Base-by-base conservation (phyloP, 2,329 filamentous ascomycete genomes). In the Celoporthe dispersa region DNA sequence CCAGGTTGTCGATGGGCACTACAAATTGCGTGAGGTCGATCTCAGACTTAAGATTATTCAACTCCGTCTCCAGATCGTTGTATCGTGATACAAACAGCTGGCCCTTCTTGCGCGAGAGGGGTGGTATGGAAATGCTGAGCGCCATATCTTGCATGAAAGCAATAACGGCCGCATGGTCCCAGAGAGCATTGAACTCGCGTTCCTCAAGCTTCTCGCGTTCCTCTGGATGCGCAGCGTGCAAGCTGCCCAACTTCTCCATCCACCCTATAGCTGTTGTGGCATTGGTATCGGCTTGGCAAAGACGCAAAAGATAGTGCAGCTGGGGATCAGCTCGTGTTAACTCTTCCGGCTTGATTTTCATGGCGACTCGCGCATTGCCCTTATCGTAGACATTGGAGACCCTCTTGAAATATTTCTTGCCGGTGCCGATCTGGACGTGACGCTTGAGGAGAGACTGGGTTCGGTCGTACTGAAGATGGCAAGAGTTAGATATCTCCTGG, bases 401-500 rank as follows among this genome's bases (percentile, higher is more conserved):
- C 1, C 83, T 78, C 73, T 80, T 82, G 75, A 86, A 86, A 74
- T 78, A 81, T 62, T 82, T 82, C 0, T 62, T 60, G 5, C 81
- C 83, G 0, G 73, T 76, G 0, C 69, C 70, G 0, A 76, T 78
- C 53, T 83, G 78, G 0, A 85, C 73, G 1, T 80, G 74, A 8
- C 83, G 83, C 70, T 80, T 84, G 62, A 86, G 79, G 0, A 78
- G 33, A 16, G 74, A 72, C 53, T 84, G 82, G 0, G 77, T 74
- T 1, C 81, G 80, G 1, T 57, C 65, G 62, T 81, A 86, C 64
- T 85, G 84, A 0, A 84, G 69, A n/a, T 84, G 76, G 31, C 80
- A 83, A 4, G 83, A 67, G 62, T 85, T 85, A 35, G 80, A 78
- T 0, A 86, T 70, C 64, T 87, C 84, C 70, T 86, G 83, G 2